Evolutionary conservation across 768 basidiomycete genomes (phyloP).

Genomic region (Boletus subparvulus): DNA sequence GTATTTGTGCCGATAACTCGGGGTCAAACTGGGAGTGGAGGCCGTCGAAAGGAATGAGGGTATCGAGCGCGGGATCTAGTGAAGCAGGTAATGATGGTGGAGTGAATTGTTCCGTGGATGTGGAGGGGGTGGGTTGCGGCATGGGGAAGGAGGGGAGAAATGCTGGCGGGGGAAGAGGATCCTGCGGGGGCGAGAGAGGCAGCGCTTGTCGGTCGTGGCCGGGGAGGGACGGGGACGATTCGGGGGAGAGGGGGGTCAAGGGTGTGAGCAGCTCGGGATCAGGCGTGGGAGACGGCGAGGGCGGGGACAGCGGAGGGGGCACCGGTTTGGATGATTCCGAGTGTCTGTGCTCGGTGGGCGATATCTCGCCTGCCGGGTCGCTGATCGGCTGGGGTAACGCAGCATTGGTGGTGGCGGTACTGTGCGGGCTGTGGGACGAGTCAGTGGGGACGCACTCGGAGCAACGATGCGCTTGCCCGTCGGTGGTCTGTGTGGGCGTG

Average conservation of each 20-base stretch:
- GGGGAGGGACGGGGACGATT: constrained; percentile 22
- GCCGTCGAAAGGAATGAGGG: constrained; percentile 29
- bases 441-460: neutral
- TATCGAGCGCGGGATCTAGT: constrained; percentile 24
- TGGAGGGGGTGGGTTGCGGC: neutral
- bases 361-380: neutral
- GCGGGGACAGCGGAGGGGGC: neutral
- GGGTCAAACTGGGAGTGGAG: constrained; percentile 20
- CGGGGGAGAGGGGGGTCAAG: constrained; percentile 23
- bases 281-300: neutral
- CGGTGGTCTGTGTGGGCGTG: neutral
- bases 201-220: constrained; percentile 26
- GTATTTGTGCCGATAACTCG: constrained; percentile 20
- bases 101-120: constrained; percentile 2
- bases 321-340: neutral
- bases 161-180: constrained; percentile 5
- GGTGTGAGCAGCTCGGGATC: constrained; percentile 19
- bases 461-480: constrained; percentile 1
- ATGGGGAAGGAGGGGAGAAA: constrained; percentile 5
- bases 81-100: constrained; percentile 4
- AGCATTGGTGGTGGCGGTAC: constrained; percentile 4
- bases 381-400: constrained; percentile 4
- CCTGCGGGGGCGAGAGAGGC: constrained; percentile 1
- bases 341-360: neutral
- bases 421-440: neutral